Evolutionary conservation across 495 filamentous ascomycete genomes (phyloP).

Genomic region (Aspergillus ellipticus): DNA sequence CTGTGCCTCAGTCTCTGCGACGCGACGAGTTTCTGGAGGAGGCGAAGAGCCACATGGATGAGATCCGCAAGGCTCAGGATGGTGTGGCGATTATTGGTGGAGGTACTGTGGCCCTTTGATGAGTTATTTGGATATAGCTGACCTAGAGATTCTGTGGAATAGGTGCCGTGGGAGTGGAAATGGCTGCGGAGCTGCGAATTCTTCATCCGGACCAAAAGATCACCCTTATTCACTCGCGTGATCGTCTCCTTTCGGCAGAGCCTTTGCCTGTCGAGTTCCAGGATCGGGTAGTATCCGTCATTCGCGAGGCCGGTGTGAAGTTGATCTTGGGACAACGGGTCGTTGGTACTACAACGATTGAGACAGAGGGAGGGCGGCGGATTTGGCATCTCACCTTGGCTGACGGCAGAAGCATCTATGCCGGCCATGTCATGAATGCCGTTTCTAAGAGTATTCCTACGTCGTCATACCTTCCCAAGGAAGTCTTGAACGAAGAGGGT

Average conservation of each 20-base stretch:
- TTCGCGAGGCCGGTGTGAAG: slow-evolving; percentile 53
- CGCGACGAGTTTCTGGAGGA: slow-evolving; percentile 57
- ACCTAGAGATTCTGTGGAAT: background rate
- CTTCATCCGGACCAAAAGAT: slow-evolving; percentile 55
- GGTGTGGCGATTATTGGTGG: slow-evolving; percentile 59
- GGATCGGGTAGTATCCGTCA: slow-evolving; percentile 44
- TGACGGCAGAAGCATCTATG: slow-evolving; percentile 48
- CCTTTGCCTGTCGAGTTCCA: slow-evolving; percentile 64
- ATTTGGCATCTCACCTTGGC: slow-evolving; percentile 53
- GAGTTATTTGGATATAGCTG: background rate
- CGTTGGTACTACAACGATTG: slow-evolving; percentile 24
- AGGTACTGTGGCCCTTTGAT: slow-evolving; percentile 24
- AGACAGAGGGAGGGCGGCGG: slow-evolving; percentile 32
- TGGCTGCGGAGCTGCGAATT: slow-evolving; percentile 63
- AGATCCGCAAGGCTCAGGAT: slow-evolving; percentile 28
- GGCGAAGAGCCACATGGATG: slow-evolving; percentile 27
- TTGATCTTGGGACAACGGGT: slow-evolving; percentile 52
- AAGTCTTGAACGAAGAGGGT: slow-evolving; percentile 48
- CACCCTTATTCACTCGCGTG: slow-evolving; percentile 64
- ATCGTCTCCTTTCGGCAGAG: slow-evolving; percentile 61
- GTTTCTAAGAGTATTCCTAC: slow-evolving; percentile 53
- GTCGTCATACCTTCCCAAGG: slow-evolving; percentile 49
- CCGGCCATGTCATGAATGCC: slow-evolving; percentile 57
- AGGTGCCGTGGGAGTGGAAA: slow-evolving; percentile 70
- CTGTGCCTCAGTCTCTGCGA: slow-evolving; percentile 54